Conservation (phyloP, 2,329 filamentous ascomycete genomes). For the Cylindrodendrum hubeiense region DNA sequence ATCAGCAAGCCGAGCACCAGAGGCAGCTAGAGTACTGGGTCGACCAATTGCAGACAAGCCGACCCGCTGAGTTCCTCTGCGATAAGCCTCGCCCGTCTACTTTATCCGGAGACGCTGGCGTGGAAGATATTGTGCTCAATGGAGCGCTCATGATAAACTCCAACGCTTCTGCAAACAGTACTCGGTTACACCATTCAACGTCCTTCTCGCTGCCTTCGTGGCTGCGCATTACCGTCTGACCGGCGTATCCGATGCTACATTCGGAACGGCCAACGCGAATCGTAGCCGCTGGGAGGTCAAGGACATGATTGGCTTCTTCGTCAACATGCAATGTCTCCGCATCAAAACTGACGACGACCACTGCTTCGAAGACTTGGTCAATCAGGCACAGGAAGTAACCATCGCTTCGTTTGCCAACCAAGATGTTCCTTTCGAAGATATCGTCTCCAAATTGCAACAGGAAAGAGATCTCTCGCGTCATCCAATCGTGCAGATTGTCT, state of each 20-base stretch:
- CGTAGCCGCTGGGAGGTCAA: constrained; percentile 29
- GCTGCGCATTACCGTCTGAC: constrained; percentile 42
- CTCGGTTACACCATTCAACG: background rate
- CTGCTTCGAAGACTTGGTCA: constrained; percentile 31
- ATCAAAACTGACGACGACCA: constrained; percentile 21
- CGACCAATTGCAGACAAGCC: constrained; percentile 5
- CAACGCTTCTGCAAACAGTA: constrained; percentile 23
- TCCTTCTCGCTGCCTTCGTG: constrained; percentile 37
- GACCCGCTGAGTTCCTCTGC: constrained; percentile 20
- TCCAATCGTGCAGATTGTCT: constrained; percentile 28
- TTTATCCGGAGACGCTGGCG: constrained; percentile 30
- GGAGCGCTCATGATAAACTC: constrained; percentile 9
- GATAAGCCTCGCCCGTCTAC: constrained; percentile 17
- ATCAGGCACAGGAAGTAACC: constrained; percentile 26
- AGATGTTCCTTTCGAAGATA: constrained; percentile 37
- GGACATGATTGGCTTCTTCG: constrained; percentile 41
- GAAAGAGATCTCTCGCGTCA: constrained; percentile 29
- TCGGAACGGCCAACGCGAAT: constrained; percentile 37
- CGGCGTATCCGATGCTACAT: constrained; percentile 32
- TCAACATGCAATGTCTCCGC: constrained; percentile 39
- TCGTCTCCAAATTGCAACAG: constrained; percentile 25
- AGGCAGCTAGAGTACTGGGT: constrained; percentile 22
- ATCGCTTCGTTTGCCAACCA: constrained; percentile 34
- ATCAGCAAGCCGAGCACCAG: constrained; percentile 1
- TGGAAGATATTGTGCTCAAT: constrained; percentile 17